A percentile compares a stretch with the other conserved stretches of the same genome.
Evolutionary conservation across 2,329 filamentous ascomycete species (phyloP).

Genomic region (Xylaria sp.): DNA sequence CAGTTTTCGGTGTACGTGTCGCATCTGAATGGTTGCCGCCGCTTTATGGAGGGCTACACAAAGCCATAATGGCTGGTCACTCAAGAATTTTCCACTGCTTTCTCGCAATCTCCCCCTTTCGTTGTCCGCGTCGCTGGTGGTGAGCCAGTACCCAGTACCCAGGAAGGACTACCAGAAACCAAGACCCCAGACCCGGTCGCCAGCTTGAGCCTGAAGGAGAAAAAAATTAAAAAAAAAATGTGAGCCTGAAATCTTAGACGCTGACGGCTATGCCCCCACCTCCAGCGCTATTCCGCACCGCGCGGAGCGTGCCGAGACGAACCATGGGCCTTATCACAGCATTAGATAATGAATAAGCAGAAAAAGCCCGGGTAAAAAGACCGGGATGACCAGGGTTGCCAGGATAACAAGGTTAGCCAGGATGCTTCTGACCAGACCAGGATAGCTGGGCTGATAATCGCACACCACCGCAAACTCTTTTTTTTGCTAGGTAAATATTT

Average conservation of each 20-base stretch:
- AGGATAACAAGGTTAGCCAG: too few relatives aligned
- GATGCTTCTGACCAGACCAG: too few relatives aligned
- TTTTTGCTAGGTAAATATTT: conserved; percentile 12
- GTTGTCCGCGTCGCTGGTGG: neutral
- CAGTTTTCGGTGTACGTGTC: conserved; percentile 38
- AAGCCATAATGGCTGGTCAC: conserved; percentile 31
- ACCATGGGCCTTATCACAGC: conserved; percentile 29
- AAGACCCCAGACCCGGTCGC: conserved; percentile 2
- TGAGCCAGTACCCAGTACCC: too few relatives aligned
- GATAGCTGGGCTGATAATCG: conserved; percentile 17
- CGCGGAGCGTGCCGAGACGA: conserved; percentile 19
- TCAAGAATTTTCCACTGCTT: conserved; percentile 26
- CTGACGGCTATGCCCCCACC: conserved; percentile 22
- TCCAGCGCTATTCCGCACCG: conserved; percentile 30
- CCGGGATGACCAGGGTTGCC: too few relatives aligned
- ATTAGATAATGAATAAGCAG: conserved; percentile 27
- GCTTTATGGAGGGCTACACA: conserved; percentile 38
- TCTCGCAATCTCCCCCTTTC: conserved; percentile 15
- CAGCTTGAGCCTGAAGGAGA: neutral
- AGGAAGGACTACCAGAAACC: too few relatives aligned
- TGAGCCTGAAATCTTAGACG: conserved; percentile 16
- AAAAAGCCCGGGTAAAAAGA: conserved; percentile 12
- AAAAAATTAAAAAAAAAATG: too few relatives aligned
- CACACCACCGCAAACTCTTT: conserved; percentile 11
- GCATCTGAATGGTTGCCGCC: conserved; percentile 26